These are phyloP conservation scores for Eutypella sp. DNA, from an alignment of 2,329 filamentous ascomycete species.

Conservation along the genomic window DNA sequence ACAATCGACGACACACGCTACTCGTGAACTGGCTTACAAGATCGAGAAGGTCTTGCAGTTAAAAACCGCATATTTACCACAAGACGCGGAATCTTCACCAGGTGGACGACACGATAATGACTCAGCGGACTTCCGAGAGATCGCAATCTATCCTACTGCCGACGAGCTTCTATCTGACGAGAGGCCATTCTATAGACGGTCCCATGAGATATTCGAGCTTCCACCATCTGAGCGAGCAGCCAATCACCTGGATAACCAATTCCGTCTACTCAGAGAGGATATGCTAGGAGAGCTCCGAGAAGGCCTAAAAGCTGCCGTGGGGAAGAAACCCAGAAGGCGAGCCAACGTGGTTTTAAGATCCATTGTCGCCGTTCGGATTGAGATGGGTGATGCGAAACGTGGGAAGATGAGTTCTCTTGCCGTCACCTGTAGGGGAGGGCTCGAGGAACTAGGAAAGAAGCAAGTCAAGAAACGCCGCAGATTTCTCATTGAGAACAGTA, in stretches of 20 bases:
- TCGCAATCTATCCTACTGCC: conserved; percentile 60
- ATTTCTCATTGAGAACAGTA: conserved; percentile 41
- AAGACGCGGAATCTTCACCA: conserved; percentile 25
- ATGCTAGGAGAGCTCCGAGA: conserved; percentile 62
- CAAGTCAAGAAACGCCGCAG: conserved; percentile 28
- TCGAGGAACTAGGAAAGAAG: conserved; percentile 37
- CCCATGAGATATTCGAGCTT: conserved; percentile 41
- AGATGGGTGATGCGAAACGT: conserved; percentile 26
- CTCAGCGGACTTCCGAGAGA: conserved; percentile 52
- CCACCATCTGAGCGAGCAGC: conserved; percentile 32
- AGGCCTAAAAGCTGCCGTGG: conserved; percentile 35
- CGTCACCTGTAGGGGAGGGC: conserved; percentile 34
- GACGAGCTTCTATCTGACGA: conserved; percentile 56
- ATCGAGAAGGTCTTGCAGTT: conserved; percentile 35
- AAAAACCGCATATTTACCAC: conserved; percentile 13
- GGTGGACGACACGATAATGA: conserved; percentile 75
- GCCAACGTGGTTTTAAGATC: conserved; percentile 22
- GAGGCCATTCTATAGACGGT: conserved; percentile 49
- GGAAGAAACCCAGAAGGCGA: conserved; percentile 42
- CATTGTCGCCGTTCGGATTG: conserved; percentile 33
- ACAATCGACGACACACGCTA: conserved; percentile 17
- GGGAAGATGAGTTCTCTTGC: conserved; percentile 31
- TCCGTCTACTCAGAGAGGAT: conserved; percentile 65
- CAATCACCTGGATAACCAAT: conserved; percentile 64
- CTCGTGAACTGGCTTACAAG: conserved; percentile 26